Evolutionary conservation across 768 basidiomycete genomes (phyloP), one percentile per base, ranked within the genome.

Genomic region (Paxillus involutus): DNA sequence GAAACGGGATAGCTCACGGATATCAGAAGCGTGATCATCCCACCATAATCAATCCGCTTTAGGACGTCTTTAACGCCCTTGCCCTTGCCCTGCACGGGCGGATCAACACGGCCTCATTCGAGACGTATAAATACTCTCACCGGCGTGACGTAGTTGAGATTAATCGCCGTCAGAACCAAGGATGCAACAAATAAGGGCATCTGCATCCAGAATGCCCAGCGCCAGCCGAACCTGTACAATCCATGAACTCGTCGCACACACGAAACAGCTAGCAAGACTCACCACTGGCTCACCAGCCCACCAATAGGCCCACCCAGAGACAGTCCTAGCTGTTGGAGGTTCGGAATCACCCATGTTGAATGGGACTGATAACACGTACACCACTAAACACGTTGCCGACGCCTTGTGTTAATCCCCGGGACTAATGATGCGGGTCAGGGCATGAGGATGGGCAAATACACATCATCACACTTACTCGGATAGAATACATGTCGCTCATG

Each of bases 11-110:
- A 24, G 70, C 79, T 60, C 56, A 89, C 89, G 30, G 79, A 70
- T 24, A 78, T 65, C 40, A 91, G 69, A 36, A 91, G 76, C 1
- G 80, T 77, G 12, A 80, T 60, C 56, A 80, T 88, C 0, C 90
- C 90, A 4, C 81, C 82, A 60, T 89, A 91, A 65, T 92, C 90
- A 24, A 92, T 89, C n/a, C 89, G 80, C 63, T 82, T 88, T 13
- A 91, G 62, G 1, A 91, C 79, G 32, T 91, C 87, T 51, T 70
- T 80, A 0, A 84, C 62, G 49, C 78, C 83, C 67, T 81, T 84
- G 13, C 85, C 78, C 53, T 81, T 80, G 1, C 88, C 88, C 88
- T 90, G 63, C 17, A n/a, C 16, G 21, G 6, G n/a, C 37, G 1
- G 13, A 43, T 59, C 14, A 51, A 43, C 13, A 13, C 35, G 17